phyloP scores from a whole-genome alignment of 306 rosid species.

The Quercus mongolica region DNA sequence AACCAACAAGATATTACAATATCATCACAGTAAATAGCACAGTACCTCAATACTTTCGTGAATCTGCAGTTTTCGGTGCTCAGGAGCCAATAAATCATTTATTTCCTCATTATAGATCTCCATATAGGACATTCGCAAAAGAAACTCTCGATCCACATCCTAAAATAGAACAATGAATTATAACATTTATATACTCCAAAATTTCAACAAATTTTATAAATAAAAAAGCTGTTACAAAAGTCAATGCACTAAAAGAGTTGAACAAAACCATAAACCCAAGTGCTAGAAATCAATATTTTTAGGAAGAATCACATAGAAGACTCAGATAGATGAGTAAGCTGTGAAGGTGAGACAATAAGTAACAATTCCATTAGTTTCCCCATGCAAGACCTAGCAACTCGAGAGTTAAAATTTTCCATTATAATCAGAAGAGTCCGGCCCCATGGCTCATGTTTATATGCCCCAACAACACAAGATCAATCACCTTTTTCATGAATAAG shows the following conservation, averaged over 20 bases:
- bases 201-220: no score
- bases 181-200: neutral
- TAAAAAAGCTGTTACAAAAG: no score
- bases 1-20: slow-evolving; percentile 6
- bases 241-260: neutral
- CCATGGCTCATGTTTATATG: no score
- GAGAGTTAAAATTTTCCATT: neutral
- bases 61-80: slow-evolving; percentile 94
- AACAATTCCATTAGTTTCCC: neutral
- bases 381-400: neutral
- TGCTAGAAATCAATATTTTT: neutral
- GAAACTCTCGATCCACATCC: slow-evolving; percentile 86
- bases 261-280: neutral
- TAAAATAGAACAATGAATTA: slow-evolving; percentile 21
- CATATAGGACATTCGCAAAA: slow-evolving; percentile 96
- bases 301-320: neutral
- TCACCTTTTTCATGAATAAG: no score
- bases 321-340: no score
- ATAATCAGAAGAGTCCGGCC: neutral
- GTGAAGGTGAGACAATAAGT: no score
- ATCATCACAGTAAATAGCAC: neutral
- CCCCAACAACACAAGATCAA: no score
- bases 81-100: slow-evolving; percentile 90
- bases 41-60: slow-evolving; percentile 87
- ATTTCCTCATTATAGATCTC: slow-evolving; percentile 95